Percentiles rank a stretch among this genome's conserved stretches.
Evolutionary conservation across 768 basidiomycete genomes (phyloP).

Genomic region (Lepiota venenata): DNA sequence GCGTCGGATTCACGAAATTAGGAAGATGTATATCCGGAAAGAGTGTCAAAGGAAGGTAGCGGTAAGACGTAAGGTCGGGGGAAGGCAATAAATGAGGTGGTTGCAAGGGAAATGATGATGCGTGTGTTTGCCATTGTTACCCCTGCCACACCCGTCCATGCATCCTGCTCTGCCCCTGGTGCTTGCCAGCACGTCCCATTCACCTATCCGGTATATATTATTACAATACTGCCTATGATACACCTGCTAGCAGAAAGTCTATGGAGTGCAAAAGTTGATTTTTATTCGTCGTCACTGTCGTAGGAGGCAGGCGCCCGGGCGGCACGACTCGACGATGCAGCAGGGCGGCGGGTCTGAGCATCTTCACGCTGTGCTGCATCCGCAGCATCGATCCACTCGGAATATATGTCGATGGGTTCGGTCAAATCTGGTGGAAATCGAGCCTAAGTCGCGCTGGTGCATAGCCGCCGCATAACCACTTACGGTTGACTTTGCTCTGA

Average conservation of each 20-base stretch:
- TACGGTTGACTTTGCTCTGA: constrained; percentile 86
- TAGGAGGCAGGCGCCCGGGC: constrained; percentile 36
- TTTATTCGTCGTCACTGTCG: constrained; percentile 49
- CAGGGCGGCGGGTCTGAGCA: constrained; percentile 49
- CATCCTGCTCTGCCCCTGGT: neutral
- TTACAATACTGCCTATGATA: constrained; percentile 10
- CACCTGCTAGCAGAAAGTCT: constrained; percentile 3
- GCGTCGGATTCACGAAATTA: constrained; percentile 15
- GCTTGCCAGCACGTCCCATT: too few relatives aligned
- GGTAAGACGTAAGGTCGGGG: constrained; percentile 7
- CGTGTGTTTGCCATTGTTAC: constrained; percentile 11
- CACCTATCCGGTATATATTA: neutral
- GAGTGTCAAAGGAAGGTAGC: constrained; percentile 12
- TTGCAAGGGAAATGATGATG: constrained; percentile 1
- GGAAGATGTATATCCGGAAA: constrained; percentile 5
- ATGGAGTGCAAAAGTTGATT: neutral
- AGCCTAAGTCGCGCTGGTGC: constrained; percentile 12
- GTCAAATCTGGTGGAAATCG: constrained; percentile 58
- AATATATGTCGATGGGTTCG: constrained; percentile 86
- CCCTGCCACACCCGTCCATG: neutral
- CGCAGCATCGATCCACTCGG: constrained; percentile 89
- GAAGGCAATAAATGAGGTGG: constrained; percentile 7
- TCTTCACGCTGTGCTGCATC: constrained; percentile 75
- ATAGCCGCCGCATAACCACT: constrained; percentile 12
- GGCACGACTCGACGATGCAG: constrained; percentile 59